Base-by-base conservation (phyloP, 1,284 basidiomycete species). In the Megacollybia platyphylla region DNA sequence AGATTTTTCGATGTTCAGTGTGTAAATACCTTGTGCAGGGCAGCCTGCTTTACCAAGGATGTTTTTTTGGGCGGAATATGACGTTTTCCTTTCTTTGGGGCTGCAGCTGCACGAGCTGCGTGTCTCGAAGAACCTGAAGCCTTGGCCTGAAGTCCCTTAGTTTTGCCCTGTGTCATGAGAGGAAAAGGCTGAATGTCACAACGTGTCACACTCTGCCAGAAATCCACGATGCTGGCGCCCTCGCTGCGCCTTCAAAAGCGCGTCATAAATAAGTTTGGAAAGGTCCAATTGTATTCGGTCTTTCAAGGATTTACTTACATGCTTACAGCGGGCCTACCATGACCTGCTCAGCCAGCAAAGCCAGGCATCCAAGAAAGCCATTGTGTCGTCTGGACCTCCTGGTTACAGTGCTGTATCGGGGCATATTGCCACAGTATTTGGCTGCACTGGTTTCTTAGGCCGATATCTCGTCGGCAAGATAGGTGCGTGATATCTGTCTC, bases 341-440 rank as follows among this genome's bases (percentile, higher is more conserved):
- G 83, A 86, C 64, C 58, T 85, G 34, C 63, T 70, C 47, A 71
- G 70, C 28, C 73, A 79, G 44, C 63, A 65, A 36, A 64, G 65
- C 50, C 6, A n/a, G 9, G n/a, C 10, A 9, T 4, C 31, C 15
- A n/a, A n/a, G 9, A 79, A 79, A 55, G 78, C 86, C 29, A 64
- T 86, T 51, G 70, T 90, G 54, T 74, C 79, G 11, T 67, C 77
- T 48, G 90, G 89, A 13, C 72, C 79, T 42, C 80, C 89, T 30
- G 91, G 91, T 42, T 81, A 93, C 54, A 91, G 88, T 56, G 81
- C 88, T 5, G 77, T 82, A 48, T 82, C 82, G 41, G 92, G 92
- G 2, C 91, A 93, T 63, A 78, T 85, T 38, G 94, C 86, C 35
- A 99, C 94, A 26, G 93, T 98, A 44, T 98, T 99, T 67, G 94